Conservation (phyloP, 306 rosid species). For the Quercus variabilis region DNA sequence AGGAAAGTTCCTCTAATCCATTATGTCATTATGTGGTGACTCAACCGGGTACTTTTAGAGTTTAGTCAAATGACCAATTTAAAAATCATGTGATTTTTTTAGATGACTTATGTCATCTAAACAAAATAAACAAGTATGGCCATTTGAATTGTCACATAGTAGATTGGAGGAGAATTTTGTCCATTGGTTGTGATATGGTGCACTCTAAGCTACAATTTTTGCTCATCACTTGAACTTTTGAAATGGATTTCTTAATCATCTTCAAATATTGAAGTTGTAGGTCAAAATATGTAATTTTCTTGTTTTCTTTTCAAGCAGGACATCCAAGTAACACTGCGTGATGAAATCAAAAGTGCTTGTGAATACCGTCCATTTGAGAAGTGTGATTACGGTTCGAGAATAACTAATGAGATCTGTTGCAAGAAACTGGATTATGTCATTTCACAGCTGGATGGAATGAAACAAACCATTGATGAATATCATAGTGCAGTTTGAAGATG, state of each 20-base stretch:
- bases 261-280: neutral
- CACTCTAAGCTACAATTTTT: neutral
- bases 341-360: constrained; percentile 90
- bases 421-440: constrained; percentile 68
- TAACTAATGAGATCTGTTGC: constrained; percentile 78
- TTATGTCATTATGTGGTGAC: no score
- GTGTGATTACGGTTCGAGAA: constrained; percentile 83
- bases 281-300: neutral
- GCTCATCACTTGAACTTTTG: constrained; percentile 7
- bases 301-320: constrained; percentile 40
- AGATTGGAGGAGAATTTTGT: no score
- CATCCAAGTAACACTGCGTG: constrained; percentile 82
- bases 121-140: no score
- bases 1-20: no score
- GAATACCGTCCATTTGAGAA: constrained; percentile 97
- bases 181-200: no score
- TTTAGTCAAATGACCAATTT: no score
- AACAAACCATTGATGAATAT: constrained; percentile 67
- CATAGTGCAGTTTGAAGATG: constrained; percentile 44
- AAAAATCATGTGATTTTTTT: no score
- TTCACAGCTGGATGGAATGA: constrained; percentile 74
- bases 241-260: neutral
- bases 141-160: no score
- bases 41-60: no score
- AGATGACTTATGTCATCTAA: no score